These are phyloP conservation scores for Ophiocordyceps camponoti-floridani DNA, from an alignment of 2,329 filamentous ascomycete species.

Conservation along the genomic window DNA sequence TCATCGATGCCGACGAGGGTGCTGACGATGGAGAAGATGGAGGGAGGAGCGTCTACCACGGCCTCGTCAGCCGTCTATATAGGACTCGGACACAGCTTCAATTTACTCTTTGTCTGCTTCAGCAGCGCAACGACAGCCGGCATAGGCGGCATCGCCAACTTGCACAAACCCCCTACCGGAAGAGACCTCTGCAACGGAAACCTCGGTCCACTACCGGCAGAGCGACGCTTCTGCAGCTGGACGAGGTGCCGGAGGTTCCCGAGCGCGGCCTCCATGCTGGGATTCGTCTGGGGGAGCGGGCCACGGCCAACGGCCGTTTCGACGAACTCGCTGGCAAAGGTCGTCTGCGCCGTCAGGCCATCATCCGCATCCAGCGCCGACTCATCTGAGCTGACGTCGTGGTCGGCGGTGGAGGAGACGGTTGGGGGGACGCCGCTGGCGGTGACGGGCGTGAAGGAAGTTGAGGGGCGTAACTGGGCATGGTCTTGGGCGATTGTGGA, in stretches of 20 bases:
- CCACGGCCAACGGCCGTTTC: constrained; percentile 32
- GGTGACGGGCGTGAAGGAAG: constrained; percentile 2
- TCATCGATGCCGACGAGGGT: constrained; percentile 29
- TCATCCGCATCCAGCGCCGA: constrained; percentile 28
- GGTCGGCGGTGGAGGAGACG: constrained; percentile 13
- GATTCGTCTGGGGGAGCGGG: constrained; percentile 23
- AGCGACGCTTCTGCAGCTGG: constrained; percentile 26
- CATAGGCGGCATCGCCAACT: constrained; percentile 36
- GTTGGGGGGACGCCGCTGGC: constrained; percentile 11
- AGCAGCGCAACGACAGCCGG: constrained; percentile 28
- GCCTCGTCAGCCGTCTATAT: too few relatives aligned
- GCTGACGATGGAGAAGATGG: constrained; percentile 31
- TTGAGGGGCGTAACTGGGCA: neutral
- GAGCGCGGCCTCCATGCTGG: constrained; percentile 34
- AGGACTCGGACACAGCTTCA: neutral
- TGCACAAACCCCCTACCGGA: constrained; percentile 26
- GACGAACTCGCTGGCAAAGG: constrained; percentile 35
- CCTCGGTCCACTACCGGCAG: constrained; percentile 21
- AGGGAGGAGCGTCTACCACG: constrained; percentile 21
- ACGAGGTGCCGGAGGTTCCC: constrained; percentile 33
- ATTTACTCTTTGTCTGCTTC: constrained; percentile 27
- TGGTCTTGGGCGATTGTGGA: constrained; percentile 8
- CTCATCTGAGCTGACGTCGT: constrained; percentile 14
- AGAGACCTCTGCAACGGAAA: constrained; percentile 27
- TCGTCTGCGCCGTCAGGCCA: constrained; percentile 29